These are phyloP conservation scores for Hymenoscyphus linearis DNA, from an alignment of 2,329 filamentous ascomycete species.

Conservation along the genomic window DNA sequence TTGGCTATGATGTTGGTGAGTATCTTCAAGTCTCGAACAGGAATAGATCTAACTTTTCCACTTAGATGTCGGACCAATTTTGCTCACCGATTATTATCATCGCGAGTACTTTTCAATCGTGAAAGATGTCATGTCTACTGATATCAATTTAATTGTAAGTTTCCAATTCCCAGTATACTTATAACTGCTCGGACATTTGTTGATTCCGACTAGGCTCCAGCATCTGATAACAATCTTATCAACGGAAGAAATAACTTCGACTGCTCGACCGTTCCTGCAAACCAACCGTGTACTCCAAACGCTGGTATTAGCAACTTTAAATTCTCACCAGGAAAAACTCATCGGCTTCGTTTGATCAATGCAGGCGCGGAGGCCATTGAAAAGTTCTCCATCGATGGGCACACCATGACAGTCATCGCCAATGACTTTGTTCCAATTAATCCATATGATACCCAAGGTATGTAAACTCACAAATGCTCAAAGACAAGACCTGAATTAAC, in stretches of 20 bases:
- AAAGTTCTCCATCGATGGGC: constrained; percentile 42
- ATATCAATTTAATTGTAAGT: constrained; percentile 4
- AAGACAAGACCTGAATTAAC: neutral
- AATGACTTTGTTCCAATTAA: constrained; percentile 50
- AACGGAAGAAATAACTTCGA: constrained; percentile 23
- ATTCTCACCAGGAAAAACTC: constrained; percentile 34
- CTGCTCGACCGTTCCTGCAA: constrained; percentile 6
- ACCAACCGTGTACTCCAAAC: constrained; percentile 12
- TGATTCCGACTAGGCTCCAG: neutral
- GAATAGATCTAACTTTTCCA: neutral
- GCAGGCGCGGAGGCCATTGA: constrained; percentile 39
- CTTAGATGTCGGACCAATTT: constrained; percentile 47
- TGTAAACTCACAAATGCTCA: neutral
- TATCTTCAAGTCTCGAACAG: neutral
- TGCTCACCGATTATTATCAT: constrained; percentile 36
- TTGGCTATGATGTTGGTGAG: constrained; percentile 50
- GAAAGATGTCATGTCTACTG: constrained; percentile 33
- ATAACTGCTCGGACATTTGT: neutral
- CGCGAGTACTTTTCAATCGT: constrained; percentile 42
- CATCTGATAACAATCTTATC: constrained; percentile 22
- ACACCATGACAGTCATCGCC: constrained; percentile 55
- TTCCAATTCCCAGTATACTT: neutral
- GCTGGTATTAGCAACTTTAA: constrained; percentile 27
- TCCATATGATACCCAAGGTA: constrained; percentile 16
- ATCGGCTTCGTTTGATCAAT: constrained; percentile 44